These are phyloP conservation scores for Scortechinia acanthostroma DNA, from an alignment of 2,329 filamentous ascomycete species.

Conservation along the genomic window DNA sequence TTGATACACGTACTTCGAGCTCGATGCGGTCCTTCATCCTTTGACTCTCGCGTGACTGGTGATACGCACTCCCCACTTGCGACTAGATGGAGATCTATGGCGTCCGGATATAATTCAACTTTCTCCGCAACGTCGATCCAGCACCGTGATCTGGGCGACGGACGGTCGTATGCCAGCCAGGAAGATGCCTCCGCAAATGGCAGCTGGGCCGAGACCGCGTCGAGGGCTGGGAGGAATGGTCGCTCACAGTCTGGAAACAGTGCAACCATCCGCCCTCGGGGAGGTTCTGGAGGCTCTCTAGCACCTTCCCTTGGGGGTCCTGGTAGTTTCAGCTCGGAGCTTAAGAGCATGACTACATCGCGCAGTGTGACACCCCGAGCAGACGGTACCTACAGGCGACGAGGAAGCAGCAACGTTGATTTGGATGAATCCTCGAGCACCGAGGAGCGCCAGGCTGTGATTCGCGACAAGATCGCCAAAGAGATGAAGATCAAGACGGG, in stretches of 20 bases:
- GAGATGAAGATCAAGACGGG: conserved; percentile 97
- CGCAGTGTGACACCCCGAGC: background rate
- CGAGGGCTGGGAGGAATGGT: conserved; percentile 19
- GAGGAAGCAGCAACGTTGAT: conserved; percentile 44
- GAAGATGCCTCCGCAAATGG: conserved; percentile 24
- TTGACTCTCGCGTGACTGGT: conserved; percentile 17
- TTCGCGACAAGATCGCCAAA: conserved; percentile 82
- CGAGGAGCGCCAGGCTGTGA: conserved; percentile 67
- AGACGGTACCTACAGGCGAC: background rate
- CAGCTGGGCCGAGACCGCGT: conserved; percentile 22
- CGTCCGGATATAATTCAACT: conserved; percentile 29
- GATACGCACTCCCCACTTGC: conserved; percentile 14
- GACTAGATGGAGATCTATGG: conserved; percentile 33
- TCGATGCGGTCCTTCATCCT: conserved; percentile 19
- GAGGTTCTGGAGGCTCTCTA: background rate
- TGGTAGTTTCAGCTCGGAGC: conserved; percentile 1
- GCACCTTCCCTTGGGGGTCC: background rate
- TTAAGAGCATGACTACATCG: background rate
- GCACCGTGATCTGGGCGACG: conserved; percentile 24
- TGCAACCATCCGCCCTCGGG: background rate
- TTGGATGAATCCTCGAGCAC: conserved; percentile 45
- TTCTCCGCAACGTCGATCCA: conserved; percentile 29
- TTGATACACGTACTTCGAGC: no score
- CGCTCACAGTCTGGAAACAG: background rate
- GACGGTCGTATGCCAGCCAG: conserved; percentile 23